These are phyloP conservation scores for Phytophthora citricola DNA, from an alignment of 352 stramenopile species.

Conservation along the genomic window DNA sequence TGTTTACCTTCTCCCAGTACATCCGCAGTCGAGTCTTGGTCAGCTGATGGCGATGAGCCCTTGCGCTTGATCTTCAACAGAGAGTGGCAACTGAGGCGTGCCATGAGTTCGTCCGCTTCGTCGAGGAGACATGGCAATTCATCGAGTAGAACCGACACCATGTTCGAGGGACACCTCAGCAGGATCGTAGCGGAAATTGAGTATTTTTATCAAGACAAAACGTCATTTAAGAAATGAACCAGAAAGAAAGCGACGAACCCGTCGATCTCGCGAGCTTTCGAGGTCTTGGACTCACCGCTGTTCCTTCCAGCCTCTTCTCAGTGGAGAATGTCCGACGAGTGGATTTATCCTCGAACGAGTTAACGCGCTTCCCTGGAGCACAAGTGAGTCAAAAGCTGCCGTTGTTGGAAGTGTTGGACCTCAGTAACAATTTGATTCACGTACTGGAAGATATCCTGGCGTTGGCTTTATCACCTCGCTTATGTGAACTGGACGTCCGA, in stretches of 20 bases:
- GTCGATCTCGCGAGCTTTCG: conserved; percentile 42
- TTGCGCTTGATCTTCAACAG: conserved; percentile 26
- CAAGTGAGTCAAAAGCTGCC: conserved; percentile 50
- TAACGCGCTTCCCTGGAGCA: conserved; percentile 65
- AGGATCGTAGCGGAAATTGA: neutral
- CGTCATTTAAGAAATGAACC: conserved; percentile 20
- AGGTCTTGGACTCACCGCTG: conserved; percentile 35
- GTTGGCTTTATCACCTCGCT: conserved; percentile 45
- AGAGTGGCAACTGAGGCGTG: conserved; percentile 48
- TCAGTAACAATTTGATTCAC: conserved; percentile 66
- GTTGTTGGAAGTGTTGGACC: conserved; percentile 54
- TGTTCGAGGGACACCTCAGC: conserved; percentile 11
- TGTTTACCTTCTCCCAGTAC: conserved; percentile 9
- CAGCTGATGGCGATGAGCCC: neutral
- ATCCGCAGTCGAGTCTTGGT: conserved; percentile 5
- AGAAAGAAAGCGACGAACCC: conserved; percentile 5
- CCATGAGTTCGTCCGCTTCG: conserved; percentile 67
- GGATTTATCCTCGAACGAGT: conserved; percentile 66
- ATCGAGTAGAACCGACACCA: conserved; percentile 65
- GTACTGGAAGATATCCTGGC: conserved; percentile 71
- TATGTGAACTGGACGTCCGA: conserved; percentile 63
- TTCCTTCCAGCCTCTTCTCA: conserved; percentile 58
- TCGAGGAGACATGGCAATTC: conserved; percentile 68
- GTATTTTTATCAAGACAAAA: conserved; percentile 36
- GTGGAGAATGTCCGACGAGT: conserved; percentile 58